phyloP scores from a whole-genome alignment of 495 filamentous ascomycete genomes.

The Penicillium manginii region DNA sequence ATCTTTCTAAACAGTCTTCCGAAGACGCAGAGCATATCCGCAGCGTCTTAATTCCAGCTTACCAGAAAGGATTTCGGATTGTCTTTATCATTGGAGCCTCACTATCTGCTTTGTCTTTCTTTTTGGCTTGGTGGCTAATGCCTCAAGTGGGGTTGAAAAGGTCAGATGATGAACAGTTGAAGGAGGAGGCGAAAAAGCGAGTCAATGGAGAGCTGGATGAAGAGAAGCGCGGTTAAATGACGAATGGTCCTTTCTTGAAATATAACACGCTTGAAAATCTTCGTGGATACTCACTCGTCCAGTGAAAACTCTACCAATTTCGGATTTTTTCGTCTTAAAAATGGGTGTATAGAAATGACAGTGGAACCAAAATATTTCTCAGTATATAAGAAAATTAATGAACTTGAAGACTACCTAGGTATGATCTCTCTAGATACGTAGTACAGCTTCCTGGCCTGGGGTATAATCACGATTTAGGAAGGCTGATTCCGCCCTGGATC shows the following conservation, averaged over 20 bases:
- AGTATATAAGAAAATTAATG: no score
- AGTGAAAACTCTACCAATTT: no score
- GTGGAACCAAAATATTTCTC: neutral
- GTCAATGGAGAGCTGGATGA: conserved; percentile 22
- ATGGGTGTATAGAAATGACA: neutral
- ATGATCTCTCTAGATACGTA: no score
- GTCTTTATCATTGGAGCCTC: conserved; percentile 54
- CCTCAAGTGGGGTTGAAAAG: conserved; percentile 48
- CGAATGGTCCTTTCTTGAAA: neutral
- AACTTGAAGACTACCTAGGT: no score
- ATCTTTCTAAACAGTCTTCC: conserved; percentile 30
- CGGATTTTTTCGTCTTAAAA: neutral
- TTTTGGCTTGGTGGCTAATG: conserved; percentile 49
- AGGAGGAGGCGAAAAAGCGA: conserved; percentile 46
- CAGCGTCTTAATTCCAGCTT: conserved; percentile 46
- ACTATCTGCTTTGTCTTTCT: conserved; percentile 49
- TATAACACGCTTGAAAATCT: no score
- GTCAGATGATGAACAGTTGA: conserved; percentile 51
- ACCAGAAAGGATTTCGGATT: conserved; percentile 52
- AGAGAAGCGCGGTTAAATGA: conserved; percentile 10
- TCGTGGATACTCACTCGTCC: no score
- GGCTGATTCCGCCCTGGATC: no score
- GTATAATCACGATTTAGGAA: no score
- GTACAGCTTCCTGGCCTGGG: no score
- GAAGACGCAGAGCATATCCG: conserved; percentile 42